These are phyloP conservation scores for Aspergillus sp. DNA, from an alignment of 2,329 filamentous ascomycete genomes.

Conservation along the genomic window DNA sequence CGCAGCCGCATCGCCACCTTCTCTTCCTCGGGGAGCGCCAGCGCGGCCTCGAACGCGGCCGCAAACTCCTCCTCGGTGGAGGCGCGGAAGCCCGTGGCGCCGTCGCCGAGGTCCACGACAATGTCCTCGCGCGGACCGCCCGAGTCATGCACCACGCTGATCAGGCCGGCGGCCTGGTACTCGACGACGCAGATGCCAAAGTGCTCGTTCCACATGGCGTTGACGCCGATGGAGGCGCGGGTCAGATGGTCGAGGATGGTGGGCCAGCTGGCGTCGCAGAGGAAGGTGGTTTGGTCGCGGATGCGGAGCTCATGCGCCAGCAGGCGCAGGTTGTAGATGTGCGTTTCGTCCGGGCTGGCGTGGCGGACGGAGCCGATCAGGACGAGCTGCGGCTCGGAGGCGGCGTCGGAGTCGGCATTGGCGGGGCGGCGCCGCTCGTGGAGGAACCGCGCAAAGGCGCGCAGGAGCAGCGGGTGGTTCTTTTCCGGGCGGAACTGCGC, in stretches of 20 bases:
- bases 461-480: conserved; percentile 84
- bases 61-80: conserved; percentile 78
- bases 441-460: conserved; percentile 77
- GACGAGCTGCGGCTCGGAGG: conserved; percentile 63
- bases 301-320: conserved; percentile 83
- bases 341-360: conserved; percentile 47
- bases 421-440: conserved; percentile 51
- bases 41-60: conserved; percentile 71
- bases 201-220: conserved; percentile 99
- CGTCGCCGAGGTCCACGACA: conserved; percentile 74
- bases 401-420: conserved; percentile 42
- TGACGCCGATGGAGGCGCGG: conserved; percentile 79
- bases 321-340: conserved; percentile 82
- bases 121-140: conserved; percentile 94
- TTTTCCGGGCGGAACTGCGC: conserved; percentile 98
- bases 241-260: conserved; percentile 78
- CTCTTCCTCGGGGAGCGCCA: conserved; percentile 61
- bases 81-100: conserved; percentile 84
- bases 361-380: conserved; percentile 92
- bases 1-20: conserved; percentile 72
- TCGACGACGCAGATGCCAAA: conserved; percentile 98
- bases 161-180: conserved; percentile 92
- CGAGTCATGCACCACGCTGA: conserved; percentile 88
- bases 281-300: conserved; percentile 80
- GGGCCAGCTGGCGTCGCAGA: conserved; percentile 86